Percentiles rank a stretch among this genome's conserved stretches.
phyloP scores from a whole-genome alignment of 108 stramenopile species.

The Fragilariopsis cylindrus region DNA sequence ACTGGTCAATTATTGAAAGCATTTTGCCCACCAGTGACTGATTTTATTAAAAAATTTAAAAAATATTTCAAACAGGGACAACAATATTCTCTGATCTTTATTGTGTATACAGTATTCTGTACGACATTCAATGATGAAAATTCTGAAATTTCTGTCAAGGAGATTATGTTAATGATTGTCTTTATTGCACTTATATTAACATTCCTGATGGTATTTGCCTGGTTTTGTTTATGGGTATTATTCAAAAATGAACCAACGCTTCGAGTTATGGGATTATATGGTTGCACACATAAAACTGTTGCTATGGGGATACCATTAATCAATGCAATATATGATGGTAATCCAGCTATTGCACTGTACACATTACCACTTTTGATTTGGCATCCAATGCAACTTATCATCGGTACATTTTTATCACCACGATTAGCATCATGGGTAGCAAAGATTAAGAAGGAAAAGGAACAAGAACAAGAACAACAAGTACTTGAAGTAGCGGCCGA shows the following conservation, averaged over 20 bases:
- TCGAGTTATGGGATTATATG: conserved; percentile 65
- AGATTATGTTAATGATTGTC: conserved; percentile 56
- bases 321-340: conserved; percentile 62
- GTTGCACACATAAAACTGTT: conserved; percentile 69
- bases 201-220: conserved; percentile 38
- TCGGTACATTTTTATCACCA: conserved; percentile 56
- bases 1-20: conserved; percentile 64
- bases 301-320: conserved; percentile 76
- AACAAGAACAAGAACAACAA: too few relatives aligned
- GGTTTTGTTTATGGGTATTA: conserved; percentile 37
- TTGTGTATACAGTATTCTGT: conserved; percentile 69
- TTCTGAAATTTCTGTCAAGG: conserved; percentile 22
- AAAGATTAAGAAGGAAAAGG: too few relatives aligned
- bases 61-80: conserved; percentile 45
- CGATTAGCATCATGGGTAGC: conserved; percentile 33
- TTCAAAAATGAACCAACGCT: conserved; percentile 49
- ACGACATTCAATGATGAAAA: conserved; percentile 36
- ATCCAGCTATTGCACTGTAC: conserved; percentile 50
- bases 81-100: conserved; percentile 54
- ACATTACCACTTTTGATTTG: conserved; percentile 74
- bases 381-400: conserved; percentile 71
- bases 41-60: conserved; percentile 52
- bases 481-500: too few relatives aligned
- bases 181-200: conserved; percentile 36
- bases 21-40: conserved; percentile 21